Evolutionary conservation across 345 rosid species (phyloP), one percentile per base, ranked within the genome.

Genomic region (Adansonia digitata): DNA sequence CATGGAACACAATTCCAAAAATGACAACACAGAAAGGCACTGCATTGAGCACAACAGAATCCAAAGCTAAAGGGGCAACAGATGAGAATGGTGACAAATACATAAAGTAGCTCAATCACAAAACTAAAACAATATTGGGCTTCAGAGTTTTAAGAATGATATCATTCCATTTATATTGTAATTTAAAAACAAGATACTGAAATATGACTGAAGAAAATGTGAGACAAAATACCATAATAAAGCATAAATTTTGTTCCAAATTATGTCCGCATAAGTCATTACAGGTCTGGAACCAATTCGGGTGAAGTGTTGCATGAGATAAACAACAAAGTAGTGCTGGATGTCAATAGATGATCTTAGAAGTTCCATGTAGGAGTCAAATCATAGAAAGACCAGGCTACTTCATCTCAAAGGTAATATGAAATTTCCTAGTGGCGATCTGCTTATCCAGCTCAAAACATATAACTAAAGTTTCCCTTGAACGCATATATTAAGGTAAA

Each of bases 361-460:
- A 27, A 46, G 72, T n/a, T 46, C 35, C 5, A 17, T 46, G 39
- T 5, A 46, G 40, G 24, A 45, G 39, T 46, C 29, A 15, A 48
- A 68, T 27, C 27, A 29, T 27, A 17, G 72, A 46, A 68, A 68
- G 56, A 68, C 26, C 56, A 46, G 46, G 26, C 24, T 27, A 46
- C 34, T 46, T 29, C 22, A 17, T 26, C 13, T 15, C 49, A 48
- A 15, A 12, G 37, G 39, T 46, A 46, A 45, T 46, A 27, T 26
- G 24, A 11, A 46, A 7, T 15, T 27, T 68, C 34, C 55, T 26
- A 27, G 39, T 27, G 4, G 7, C 57, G 48, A 68, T 68, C 72
- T 46, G 40, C 24, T 68, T 18, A 46, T 68, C 72, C 57, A 68
- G 40, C 72, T 46, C 72, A 68, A 46, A 46, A n/a, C n/a, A n/a